Conservation (phyloP, 768 basidiomycete species). For the Imleria badia region DNA sequence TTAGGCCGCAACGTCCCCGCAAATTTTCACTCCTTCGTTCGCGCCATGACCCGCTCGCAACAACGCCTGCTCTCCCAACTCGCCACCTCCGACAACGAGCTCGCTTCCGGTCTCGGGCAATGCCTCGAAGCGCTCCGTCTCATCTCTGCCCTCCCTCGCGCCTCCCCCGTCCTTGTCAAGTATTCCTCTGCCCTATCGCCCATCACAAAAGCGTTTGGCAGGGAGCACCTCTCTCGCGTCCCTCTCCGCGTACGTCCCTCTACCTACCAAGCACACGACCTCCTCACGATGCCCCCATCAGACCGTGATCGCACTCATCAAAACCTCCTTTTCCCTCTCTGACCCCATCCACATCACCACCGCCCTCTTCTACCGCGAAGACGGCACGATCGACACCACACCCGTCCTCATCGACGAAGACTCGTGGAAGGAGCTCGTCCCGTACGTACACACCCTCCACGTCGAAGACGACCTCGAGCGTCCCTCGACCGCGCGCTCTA, state of each 20-base stretch:
- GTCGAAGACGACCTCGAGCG: constrained; percentile 30
- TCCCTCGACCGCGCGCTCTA: constrained; percentile 9
- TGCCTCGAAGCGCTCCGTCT: constrained; percentile 35
- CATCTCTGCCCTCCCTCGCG: constrained; percentile 28
- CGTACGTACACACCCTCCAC: constrained; percentile 32
- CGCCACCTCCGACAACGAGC: constrained; percentile 32
- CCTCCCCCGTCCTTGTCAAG: constrained; percentile 29
- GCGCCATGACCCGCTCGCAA: constrained; percentile 25
- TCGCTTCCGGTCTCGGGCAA: constrained; percentile 33
- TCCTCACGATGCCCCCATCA: background rate
- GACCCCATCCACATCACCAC: constrained; percentile 20
- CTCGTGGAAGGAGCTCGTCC: constrained; percentile 33
- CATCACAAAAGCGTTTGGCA: constrained; percentile 29
- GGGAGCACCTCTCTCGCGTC: constrained; percentile 31
- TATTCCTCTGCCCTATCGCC: constrained; percentile 19
- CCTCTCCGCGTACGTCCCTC: constrained; percentile 30
- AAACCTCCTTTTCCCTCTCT: constrained; percentile 10
- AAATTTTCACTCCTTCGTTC: background rate
- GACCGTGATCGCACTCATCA: constrained; percentile 29
- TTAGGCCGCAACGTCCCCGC: constrained; percentile 1
- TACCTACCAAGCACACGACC: no score
- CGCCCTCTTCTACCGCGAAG: constrained; percentile 32
- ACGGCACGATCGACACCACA: constrained; percentile 24
- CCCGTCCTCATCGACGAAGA: constrained; percentile 30
- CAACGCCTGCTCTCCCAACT: constrained; percentile 32